Evolutionary conservation across 345 rosid species (phyloP).

Genomic region (Alliaria petiolata): DNA sequence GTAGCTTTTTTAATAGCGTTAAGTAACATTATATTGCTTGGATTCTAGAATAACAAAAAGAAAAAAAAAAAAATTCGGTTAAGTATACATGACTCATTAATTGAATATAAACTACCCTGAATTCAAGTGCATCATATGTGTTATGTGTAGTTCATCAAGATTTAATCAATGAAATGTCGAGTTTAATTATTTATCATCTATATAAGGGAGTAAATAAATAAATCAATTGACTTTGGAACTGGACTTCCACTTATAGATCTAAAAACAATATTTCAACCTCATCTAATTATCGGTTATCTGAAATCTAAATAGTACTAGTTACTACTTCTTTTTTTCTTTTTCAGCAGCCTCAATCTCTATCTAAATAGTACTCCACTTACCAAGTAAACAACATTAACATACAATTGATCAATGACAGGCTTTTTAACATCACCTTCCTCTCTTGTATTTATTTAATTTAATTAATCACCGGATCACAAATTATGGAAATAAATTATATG

Average conservation of each 20-base stretch:
- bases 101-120: not conserved
- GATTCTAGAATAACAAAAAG: not conserved
- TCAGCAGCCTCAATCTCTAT: too few species aligned
- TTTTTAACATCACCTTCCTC: conserved; percentile 29
- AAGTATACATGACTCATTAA: not conserved
- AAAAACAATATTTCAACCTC: not conserved
- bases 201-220: not conserved
- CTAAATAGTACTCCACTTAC: too few species aligned
- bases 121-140: not conserved
- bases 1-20: conserved; percentile 1
- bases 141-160: not conserved
- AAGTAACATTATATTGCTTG: conserved; percentile 19
- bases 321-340: too few species aligned
- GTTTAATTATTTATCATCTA: not conserved
- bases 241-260: not conserved
- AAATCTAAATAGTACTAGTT: too few species aligned
- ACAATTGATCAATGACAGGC: not conserved
- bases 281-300: too few species aligned
- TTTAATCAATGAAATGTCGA: not conserved
- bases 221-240: not conserved
- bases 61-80: not conserved
- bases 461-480: conserved; percentile 25
- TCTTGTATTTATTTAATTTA: conserved; percentile 13
- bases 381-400: not conserved
- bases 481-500: conserved; percentile 36